Percentiles rank a stretch among this genome's conserved stretches.
These are phyloP conservation scores for Cutaneotrichosporon cyanovorans DNA, from an alignment of 1,284 basidiomycete species.

Conservation along the genomic window DNA sequence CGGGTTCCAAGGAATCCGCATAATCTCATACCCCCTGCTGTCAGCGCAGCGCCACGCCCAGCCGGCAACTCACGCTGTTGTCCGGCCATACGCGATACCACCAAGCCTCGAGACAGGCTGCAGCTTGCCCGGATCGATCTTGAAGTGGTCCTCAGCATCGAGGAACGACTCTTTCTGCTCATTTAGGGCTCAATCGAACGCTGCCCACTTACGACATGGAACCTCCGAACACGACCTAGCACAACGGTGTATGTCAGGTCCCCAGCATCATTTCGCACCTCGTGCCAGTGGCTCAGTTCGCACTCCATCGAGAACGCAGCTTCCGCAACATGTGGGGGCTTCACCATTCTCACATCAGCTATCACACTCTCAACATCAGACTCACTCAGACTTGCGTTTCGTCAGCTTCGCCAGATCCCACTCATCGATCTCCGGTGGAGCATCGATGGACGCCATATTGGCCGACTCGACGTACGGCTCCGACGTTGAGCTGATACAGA, in stretches of 20 bases:
- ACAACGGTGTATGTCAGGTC: constrained; percentile 54
- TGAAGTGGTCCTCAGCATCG: constrained; percentile 49
- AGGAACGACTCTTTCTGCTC: constrained; percentile 50
- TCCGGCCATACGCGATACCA: constrained; percentile 40
- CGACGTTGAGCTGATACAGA: constrained; percentile 67
- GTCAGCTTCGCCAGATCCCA: constrained; percentile 68
- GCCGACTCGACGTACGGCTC: constrained; percentile 66
- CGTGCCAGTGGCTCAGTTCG: constrained; percentile 55
- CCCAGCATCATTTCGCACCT: constrained; percentile 49
- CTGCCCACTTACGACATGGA: constrained; percentile 50
- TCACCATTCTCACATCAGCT: constrained; percentile 44
- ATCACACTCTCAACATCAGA: constrained; percentile 6
- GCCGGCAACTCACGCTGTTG: too few species aligned
- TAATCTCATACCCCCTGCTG: too few species aligned
- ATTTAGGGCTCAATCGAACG: not conserved
- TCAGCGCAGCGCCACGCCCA: too few species aligned
- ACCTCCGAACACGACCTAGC: constrained; percentile 57
- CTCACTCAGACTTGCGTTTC: constrained; percentile 54
- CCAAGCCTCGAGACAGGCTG: constrained; percentile 59
- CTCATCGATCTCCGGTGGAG: constrained; percentile 59
- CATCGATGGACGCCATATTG: constrained; percentile 60
- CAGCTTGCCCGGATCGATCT: constrained; percentile 49
- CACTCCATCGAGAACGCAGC: constrained; percentile 67
- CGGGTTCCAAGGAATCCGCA: too few species aligned
- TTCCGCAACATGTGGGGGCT: constrained; percentile 61